Conservation (phyloP, 305 asterid species). For the Nicotiana rustica region DNA sequence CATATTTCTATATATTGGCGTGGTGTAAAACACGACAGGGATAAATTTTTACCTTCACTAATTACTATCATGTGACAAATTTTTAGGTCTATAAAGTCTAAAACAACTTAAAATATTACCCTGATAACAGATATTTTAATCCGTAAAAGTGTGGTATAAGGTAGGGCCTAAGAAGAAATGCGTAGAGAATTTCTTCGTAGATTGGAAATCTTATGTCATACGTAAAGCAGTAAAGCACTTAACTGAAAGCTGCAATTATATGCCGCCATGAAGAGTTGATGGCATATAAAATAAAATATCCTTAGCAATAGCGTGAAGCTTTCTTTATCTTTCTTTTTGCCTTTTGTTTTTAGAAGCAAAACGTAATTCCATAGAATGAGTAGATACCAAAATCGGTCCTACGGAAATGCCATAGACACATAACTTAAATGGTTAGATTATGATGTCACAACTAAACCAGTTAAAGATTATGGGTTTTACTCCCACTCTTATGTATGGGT, state of each 20-base stretch:
- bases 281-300: slow-evolving; percentile 6
- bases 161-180: neutral
- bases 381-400: neutral
- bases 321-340: neutral
- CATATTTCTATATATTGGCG: too few species aligned
- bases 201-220: neutral
- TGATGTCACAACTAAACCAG: neutral
- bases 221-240: slow-evolving; percentile 26
- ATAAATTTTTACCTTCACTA: too few species aligned
- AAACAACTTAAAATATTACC: too few species aligned
- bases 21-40: too few species aligned
- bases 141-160: neutral
- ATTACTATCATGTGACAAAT: too few species aligned
- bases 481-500: neutral
- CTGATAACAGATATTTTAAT: too few species aligned
- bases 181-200: neutral
- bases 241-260: neutral
- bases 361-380: neutral
- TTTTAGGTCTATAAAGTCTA: too few species aligned
- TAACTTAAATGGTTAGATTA: neutral
- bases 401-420: neutral
- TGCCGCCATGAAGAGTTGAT: neutral
- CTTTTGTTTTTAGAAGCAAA: neutral
- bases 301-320: neutral
- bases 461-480: neutral